Evolutionary conservation across 768 basidiomycete species (phyloP), one percentile per base, ranked within the genome.

Genomic region (Leccinum olivaceopallidum): DNA sequence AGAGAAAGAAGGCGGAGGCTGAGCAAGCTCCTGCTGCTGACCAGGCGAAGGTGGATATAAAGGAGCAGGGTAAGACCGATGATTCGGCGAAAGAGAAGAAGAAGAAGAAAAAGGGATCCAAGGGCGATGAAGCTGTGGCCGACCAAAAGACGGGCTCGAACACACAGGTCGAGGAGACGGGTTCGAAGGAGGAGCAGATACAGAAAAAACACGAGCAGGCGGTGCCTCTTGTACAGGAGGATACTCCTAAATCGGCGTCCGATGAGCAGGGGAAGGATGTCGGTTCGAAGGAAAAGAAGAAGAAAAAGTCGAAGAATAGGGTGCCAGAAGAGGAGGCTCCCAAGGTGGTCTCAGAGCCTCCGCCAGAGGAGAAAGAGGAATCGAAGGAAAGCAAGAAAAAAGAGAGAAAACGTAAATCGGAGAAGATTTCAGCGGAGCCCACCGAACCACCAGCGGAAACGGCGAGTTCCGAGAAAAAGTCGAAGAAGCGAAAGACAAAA

Each of bases 401-500:
- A 34, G 60, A 52, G 59, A 71, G 64, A 52, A 67, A 49, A 39
- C 63, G 7, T 61, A 63, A 13, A 55, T 62, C 30, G 63, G 66
- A 65, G 62, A 60, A 55, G 53, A 36, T 54, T 14, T 49, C 30
- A 12, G 44, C 67, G 7, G 79, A 77, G 60, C 32, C 55, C 16
- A 5, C 6, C 49, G 64, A 14, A 52, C 56, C 59, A 34, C 30
- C 30, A 55, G 64, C 56, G 37, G 65, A 63, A 61, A 63, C 63
- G 44, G 39, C 24, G 54, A 56, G 32, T 8, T 51, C 63, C 39
- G 58, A 52, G 34, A 65, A 62, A 30, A 69, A 69, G 61, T 69
- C 66, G 42, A 78, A 74, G 61, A 80, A 78, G 63, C 75, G 75
- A 55, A 77, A 71, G 62, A 72, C 68, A 66, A 58, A 62, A 52